Evolutionary conservation across 1,284 basidiomycete species (phyloP).

Genomic region (Ceratobasidium sp.): DNA sequence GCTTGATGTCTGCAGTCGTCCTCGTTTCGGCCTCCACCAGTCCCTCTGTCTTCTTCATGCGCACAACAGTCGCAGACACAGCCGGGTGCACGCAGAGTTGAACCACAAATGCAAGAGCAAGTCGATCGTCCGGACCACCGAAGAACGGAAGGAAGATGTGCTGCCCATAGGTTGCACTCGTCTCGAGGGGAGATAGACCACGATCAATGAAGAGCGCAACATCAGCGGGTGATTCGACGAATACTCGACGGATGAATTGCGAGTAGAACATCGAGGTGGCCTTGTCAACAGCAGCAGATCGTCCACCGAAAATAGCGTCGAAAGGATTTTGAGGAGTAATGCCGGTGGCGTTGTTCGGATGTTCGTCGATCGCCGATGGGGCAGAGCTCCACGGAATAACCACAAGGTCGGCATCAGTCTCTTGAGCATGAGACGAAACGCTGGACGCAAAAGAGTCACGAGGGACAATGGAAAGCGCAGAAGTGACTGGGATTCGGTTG

Average conservation of each 20-base stretch:
- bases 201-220: constrained; percentile 88
- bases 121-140: constrained; percentile 91
- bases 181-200: constrained; percentile 62
- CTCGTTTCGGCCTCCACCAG: constrained; percentile 47
- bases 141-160: constrained; percentile 91
- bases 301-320: constrained; percentile 69
- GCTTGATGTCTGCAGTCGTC: constrained; percentile 52
- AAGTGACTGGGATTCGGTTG: constrained; percentile 74
- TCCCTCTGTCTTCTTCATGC: constrained; percentile 67
- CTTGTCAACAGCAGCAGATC: constrained; percentile 49
- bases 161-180: constrained; percentile 58
- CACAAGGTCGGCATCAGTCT: constrained; percentile 77
- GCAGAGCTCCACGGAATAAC: constrained; percentile 79
- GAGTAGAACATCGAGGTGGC: constrained; percentile 71
- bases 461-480: constrained; percentile 74
- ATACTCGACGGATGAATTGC: constrained; percentile 84
- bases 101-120: constrained; percentile 82
- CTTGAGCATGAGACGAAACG: constrained; percentile 74
- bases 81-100: constrained; percentile 78
- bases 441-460: constrained; percentile 77
- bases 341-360: neutral
- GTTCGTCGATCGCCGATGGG: constrained; percentile 45
- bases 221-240: constrained; percentile 72
- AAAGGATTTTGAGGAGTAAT: constrained; percentile 65
- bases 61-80: constrained; percentile 78